Base-by-base conservation (phyloP, 352 stramenopile species). In the Pythium aquatile region DNA sequence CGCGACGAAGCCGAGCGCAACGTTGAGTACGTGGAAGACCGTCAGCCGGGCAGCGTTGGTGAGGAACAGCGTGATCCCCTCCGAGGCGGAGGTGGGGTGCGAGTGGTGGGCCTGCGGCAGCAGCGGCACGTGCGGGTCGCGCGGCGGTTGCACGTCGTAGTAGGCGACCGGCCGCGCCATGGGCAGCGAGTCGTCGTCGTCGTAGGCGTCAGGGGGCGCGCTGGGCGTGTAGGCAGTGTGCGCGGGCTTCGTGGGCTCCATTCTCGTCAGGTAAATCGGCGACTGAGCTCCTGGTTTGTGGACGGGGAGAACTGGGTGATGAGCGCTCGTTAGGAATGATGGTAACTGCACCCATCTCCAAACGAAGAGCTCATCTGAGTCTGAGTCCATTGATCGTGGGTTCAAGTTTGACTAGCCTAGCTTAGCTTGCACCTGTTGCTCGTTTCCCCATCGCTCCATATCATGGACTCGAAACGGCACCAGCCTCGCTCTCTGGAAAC, bases 11-110 rank as follows among this genome's bases (percentile, higher is more conserved):
- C 60, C 61, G 7, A 73, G 44, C 24, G 56, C n/a, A 3, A 65
- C 20, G 53, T 73, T 63, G 56, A 54, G 40, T 5, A 20, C 56
- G 44, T 63, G 56, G 56, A 63, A 63, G 42, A 55, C 2, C 16
- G 56, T 17, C 42, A 63, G 56, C n/a, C 44, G 56, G 28, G 28
- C 24, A 2, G 55, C 9, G 14, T 54, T 42, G 55, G 24, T 37
- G 10, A 53, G 39, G 42, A 42, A 52, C 11, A 44, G 20, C 10
- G 17, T 6, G 52, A 37, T 9, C 3, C 24, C n/a, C 24, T 17
- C 32, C 17, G 35, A 58, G 29, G 17, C 11, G 49, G 49, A 17
- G n/a, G 20, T 14, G 1, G 44, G 24, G 6, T 42, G 35, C 10
- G 35, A 20, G 20, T 13, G 44, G 39, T 24, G 39, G 13, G 13